Conservation (phyloP, 305 asterid genomes). For the Coffea humblotiana region DNA sequence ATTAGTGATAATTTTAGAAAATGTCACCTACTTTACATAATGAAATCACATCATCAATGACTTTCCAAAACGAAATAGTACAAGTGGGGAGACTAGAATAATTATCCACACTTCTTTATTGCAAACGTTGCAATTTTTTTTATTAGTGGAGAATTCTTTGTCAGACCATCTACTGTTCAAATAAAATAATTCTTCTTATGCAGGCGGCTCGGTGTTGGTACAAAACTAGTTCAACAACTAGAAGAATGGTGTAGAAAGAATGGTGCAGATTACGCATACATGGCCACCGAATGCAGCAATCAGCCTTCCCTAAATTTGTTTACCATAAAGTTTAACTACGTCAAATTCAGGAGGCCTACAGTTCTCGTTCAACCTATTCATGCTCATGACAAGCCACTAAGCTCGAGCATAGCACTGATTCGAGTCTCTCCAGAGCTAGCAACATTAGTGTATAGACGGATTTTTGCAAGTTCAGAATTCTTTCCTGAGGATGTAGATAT, state of each 20-base stretch:
- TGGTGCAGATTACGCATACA: constrained; percentile 73
- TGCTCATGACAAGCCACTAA: constrained; percentile 53
- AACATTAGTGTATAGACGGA: constrained; percentile 37
- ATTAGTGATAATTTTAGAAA: not conserved
- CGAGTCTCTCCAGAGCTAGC: constrained; percentile 45
- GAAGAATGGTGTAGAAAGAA: constrained; percentile 58
- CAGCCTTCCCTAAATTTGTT: constrained; percentile 64
- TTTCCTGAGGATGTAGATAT: constrained; percentile 63
- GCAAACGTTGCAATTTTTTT: not conserved
- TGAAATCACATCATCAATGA: not conserved
- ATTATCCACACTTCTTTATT: not conserved
- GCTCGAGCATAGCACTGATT: constrained; percentile 35
- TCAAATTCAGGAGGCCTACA: constrained; percentile 63
- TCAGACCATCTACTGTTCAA: not conserved
- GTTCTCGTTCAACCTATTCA: constrained; percentile 83
- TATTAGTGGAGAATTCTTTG: not conserved
- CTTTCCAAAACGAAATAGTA: not conserved
- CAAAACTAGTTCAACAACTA: constrained; percentile 56
- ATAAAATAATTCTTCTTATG: not conserved
- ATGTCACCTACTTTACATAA: constrained; percentile 3
- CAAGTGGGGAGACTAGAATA: constrained; percentile 13
- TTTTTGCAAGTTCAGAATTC: constrained; percentile 55
- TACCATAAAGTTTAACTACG: constrained; percentile 52
- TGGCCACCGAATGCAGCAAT: constrained; percentile 78
- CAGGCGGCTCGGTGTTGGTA: constrained; percentile 82